phyloP scores from a whole-genome alignment of 176 grass and related monocot genomes.

The Chrysopogon serrulatus region DNA sequence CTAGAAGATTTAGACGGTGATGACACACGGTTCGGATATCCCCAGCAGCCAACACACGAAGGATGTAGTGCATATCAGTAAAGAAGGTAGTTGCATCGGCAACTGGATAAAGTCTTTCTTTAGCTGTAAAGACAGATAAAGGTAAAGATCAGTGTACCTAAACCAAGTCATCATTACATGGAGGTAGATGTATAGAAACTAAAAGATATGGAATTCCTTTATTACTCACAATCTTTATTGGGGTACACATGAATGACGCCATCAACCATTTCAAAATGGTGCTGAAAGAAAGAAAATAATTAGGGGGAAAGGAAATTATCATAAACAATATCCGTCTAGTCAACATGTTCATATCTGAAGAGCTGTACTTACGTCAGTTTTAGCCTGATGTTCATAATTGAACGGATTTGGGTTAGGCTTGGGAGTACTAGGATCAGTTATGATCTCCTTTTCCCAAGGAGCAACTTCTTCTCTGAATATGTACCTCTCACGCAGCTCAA shows the following conservation, averaged over 20 bases:
- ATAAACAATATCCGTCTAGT: background rate
- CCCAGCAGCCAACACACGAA: constrained; percentile 80
- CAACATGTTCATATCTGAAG: background rate
- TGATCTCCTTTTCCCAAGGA: constrained; percentile 94
- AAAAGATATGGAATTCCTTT: background rate
- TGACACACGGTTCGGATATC: constrained; percentile 93
- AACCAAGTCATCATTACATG: constrained; percentile 10
- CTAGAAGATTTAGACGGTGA: constrained; percentile 82
- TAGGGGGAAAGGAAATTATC: background rate
- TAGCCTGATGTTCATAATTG: constrained; percentile 54
- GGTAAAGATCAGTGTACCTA: background rate
- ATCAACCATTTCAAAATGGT: constrained; percentile 87
- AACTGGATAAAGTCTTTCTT: constrained; percentile 76
- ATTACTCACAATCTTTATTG: constrained; percentile 73
- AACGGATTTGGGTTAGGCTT: constrained; percentile 92
- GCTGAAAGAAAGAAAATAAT: constrained; percentile 44
- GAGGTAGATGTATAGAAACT: background rate
- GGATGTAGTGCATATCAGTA: constrained; percentile 93
- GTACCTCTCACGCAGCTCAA: constrained; percentile 81
- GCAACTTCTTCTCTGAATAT: constrained; percentile 89
- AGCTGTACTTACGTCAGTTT: constrained; percentile 60
- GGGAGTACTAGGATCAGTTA: constrained; percentile 94
- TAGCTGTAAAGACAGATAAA: constrained; percentile 51
- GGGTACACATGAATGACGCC: constrained; percentile 89
- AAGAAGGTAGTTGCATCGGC: constrained; percentile 93